A percentile compares a stretch with the other conserved stretches of the same genome.
Conservation (phyloP, 177 flowering plant species). For the Vitis hybrid region DNA sequence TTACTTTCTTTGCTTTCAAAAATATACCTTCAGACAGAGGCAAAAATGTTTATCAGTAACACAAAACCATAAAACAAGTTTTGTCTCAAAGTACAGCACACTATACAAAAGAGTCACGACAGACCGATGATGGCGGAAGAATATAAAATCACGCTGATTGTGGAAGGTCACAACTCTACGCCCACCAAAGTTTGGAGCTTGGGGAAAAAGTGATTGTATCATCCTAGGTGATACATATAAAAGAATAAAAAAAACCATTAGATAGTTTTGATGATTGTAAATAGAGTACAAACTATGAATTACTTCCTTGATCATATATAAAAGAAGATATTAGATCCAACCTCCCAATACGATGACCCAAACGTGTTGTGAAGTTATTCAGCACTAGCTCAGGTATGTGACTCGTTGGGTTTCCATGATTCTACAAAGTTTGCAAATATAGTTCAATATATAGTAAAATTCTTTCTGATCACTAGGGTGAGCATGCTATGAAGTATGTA, state of each 20-base stretch:
- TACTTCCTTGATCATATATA: not conserved
- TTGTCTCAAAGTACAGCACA: not conserved
- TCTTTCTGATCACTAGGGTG: no score
- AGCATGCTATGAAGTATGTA: no score
- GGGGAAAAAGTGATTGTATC: constrained; percentile 84
- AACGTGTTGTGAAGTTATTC: constrained; percentile 81
- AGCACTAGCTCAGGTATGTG: constrained; percentile 84
- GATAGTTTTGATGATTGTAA: not conserved
- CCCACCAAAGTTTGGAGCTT: constrained; percentile 81
- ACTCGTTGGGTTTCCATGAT: constrained; percentile 94
- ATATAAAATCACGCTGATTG: constrained; percentile 93
- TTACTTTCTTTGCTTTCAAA: constrained; percentile 77
- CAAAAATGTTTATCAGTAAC: constrained; percentile 1
- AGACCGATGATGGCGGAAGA: constrained; percentile 93
- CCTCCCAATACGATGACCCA: constrained; percentile 96
- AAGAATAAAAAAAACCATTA: constrained; percentile 3
- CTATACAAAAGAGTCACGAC: not conserved
- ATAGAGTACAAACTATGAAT: not conserved
- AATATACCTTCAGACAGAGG: constrained; percentile 51
- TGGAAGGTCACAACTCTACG: constrained; percentile 94
- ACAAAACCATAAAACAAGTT: not conserved
- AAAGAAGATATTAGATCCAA: constrained; percentile 18
- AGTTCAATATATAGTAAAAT: not conserved
- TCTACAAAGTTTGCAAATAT: constrained; percentile 40
- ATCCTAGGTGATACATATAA: constrained; percentile 38